Evolutionary conservation across 2,329 filamentous ascomycete genomes (phyloP).

Genomic region (Claviceps sp.): DNA sequence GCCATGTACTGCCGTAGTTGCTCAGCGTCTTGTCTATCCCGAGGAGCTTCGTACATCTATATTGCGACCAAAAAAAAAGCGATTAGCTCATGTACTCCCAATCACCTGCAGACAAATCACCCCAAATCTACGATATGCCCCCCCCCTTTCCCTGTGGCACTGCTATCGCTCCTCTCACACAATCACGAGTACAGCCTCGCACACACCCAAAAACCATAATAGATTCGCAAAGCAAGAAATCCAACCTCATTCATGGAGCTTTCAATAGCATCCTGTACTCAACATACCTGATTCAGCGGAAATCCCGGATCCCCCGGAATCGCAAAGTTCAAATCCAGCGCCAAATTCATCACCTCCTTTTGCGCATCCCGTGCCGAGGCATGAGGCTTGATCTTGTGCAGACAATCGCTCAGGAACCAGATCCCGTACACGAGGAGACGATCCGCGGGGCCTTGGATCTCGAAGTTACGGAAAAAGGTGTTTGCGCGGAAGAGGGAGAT

Average conservation of each 20-base stretch:
- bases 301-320: constrained; percentile 89
- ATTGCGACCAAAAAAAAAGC: not conserved
- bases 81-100: not conserved
- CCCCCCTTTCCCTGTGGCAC: too few species aligned
- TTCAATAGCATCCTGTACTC: not conserved
- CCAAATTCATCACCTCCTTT: constrained; percentile 75
- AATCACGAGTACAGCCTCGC: too few species aligned
- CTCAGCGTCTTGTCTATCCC: constrained; percentile 80
- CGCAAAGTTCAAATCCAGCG: constrained; percentile 86
- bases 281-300: constrained; percentile 72
- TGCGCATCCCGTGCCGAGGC: constrained; percentile 46
- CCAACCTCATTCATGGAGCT: not conserved
- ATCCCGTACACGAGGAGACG: constrained; percentile 93
- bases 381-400: constrained; percentile 70
- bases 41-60: constrained; percentile 77
- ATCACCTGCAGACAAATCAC: too few species aligned
- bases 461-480: constrained; percentile 98
- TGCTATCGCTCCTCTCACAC: too few species aligned
- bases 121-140: too few species aligned
- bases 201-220: too few species aligned
- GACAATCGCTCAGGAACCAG: constrained; percentile 80
- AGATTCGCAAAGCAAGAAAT: too few species aligned
- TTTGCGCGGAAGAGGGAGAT: constrained; percentile 90
- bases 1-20: constrained; percentile 76
- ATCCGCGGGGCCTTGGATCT: constrained; percentile 93